A percentile compares a stretch with the other conserved stretches of the same genome.
These are phyloP conservation scores for Calonectria honghensis DNA, from an alignment of 2,329 filamentous ascomycete genomes.

Conservation along the genomic window DNA sequence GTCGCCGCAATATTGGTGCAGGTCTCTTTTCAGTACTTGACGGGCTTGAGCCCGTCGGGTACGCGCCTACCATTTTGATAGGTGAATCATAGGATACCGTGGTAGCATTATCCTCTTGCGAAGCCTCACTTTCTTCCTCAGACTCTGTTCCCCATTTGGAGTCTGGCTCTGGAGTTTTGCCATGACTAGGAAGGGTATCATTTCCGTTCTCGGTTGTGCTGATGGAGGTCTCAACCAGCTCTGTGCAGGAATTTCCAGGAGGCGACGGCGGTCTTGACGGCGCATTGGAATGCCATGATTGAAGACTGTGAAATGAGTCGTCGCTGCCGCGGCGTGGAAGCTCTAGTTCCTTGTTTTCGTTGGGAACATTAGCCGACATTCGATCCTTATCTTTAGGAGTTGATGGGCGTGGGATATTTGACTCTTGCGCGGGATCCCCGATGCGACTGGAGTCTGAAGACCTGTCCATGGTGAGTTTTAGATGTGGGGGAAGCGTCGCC, in stretches of 20 bases:
- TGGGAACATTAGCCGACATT: background rate
- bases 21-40: conserved; percentile 21
- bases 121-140: conserved; percentile 51
- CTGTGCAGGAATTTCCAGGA: conserved; percentile 61
- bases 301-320: conserved; percentile 73
- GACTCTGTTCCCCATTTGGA: conserved; percentile 53
- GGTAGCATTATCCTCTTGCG: conserved; percentile 55
- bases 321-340: conserved; percentile 53
- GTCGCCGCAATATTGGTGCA: conserved; percentile 36
- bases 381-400: background rate
- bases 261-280: conserved; percentile 64
- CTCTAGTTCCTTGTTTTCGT: conserved; percentile 32
- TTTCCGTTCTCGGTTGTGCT: conserved; percentile 3
- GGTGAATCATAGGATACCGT: conserved; percentile 46
- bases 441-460: conserved; percentile 26
- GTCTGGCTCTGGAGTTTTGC: conserved; percentile 41
- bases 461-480: conserved; percentile 53
- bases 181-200: conserved; percentile 31
- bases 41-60: conserved; percentile 16
- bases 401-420: conserved; percentile 26
- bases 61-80: conserved; percentile 25
- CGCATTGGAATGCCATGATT: conserved; percentile 70
- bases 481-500: conserved; percentile 55
- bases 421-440: conserved; percentile 52
- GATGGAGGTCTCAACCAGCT: conserved; percentile 25